phyloP scores from a whole-genome alignment of 202 grass and related monocot genomes.

The Eragrostis tef region DNA sequence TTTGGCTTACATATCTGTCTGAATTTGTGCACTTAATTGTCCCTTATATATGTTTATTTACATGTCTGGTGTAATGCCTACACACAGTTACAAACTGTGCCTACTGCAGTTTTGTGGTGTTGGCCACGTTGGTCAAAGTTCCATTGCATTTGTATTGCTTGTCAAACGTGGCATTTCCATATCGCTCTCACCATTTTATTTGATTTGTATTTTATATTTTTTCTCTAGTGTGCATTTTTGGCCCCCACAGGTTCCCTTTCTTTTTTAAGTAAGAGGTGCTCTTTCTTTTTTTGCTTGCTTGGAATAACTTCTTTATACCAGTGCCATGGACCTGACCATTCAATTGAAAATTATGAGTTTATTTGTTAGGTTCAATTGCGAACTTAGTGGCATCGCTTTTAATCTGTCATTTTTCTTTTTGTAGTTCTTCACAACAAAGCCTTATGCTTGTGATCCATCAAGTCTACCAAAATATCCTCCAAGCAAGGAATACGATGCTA shows the following conservation, averaged over 20 bases:
- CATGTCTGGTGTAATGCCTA: not conserved
- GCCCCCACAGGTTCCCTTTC: not conserved
- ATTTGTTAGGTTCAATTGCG: conserved; percentile 19
- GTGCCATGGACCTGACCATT: not conserved
- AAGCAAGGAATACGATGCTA: conserved; percentile 97
- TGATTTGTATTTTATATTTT: not conserved
- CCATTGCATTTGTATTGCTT: not conserved
- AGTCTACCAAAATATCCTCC: conserved; percentile 97
- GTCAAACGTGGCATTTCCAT: not conserved
- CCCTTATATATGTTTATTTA: not conserved
- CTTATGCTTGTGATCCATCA: conserved; percentile 86
- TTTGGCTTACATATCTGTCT: not conserved
- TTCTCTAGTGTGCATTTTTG: not conserved
- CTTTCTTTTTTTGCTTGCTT: not conserved
- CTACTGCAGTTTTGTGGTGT: not conserved
- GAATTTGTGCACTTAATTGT: not conserved
- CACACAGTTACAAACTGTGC: conserved; percentile 9
- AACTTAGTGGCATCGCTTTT: conserved; percentile 25
- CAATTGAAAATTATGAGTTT: conserved; percentile 25
- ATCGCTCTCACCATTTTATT: not conserved
- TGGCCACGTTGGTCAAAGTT: not conserved
- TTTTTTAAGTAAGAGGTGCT: not conserved
- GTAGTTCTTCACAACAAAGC: conserved; percentile 93
- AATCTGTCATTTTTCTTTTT: conserved; percentile 45
- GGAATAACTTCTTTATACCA: not conserved